phyloP scores from a whole-genome alignment of 305 asterid species.

The Solanum chacoense region DNA sequence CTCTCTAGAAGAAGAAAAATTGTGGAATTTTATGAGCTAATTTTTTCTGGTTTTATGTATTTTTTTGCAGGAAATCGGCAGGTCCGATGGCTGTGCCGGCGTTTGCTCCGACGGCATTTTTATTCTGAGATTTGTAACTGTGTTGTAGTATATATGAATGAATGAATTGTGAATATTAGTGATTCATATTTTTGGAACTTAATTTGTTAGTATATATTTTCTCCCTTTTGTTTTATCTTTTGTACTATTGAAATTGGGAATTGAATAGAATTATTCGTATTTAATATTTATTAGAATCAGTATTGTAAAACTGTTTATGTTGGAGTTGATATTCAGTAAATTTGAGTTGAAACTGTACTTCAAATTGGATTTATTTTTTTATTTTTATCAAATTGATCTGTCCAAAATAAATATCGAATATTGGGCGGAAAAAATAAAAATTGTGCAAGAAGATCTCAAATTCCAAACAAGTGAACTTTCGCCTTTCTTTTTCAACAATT shows the following conservation, averaged over 20 bases:
- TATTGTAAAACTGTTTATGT: neutral
- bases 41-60: neutral
- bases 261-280: neutral
- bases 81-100: constrained; percentile 11
- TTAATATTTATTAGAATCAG: neutral
- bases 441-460: neutral
- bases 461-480: neutral
- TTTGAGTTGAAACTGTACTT: neutral
- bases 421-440: neutral
- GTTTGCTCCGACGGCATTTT: constrained; percentile 18
- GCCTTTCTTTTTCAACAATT: neutral
- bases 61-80: constrained; percentile 12
- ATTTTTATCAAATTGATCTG: neutral
- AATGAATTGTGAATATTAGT: neutral
- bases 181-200: neutral
- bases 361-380: neutral
- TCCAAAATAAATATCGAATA: neutral
- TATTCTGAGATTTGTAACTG: neutral
- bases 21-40: neutral
- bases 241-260: neutral
- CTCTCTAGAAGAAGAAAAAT: neutral
- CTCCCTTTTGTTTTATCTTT: neutral
- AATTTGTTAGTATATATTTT: neutral
- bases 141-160: neutral
- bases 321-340: neutral